Conservation (phyloP, 2,329 filamentous ascomycete genomes). For the Scedosporium boydii region DNA sequence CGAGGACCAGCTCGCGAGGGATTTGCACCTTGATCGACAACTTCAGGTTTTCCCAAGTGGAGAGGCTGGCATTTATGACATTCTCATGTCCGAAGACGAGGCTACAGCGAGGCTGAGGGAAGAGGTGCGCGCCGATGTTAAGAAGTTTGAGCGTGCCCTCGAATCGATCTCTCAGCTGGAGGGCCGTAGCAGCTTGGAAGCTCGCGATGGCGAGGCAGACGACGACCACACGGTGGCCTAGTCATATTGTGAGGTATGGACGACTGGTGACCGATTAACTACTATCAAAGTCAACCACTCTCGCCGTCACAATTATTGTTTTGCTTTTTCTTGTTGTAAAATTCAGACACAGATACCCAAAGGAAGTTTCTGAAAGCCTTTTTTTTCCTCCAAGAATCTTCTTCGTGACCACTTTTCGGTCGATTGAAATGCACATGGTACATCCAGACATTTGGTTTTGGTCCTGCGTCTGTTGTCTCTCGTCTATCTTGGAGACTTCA, state of each 20-base stretch:
- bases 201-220: not conserved
- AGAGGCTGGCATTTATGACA: conserved; percentile 23
- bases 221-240: not conserved
- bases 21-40: conserved; percentile 31
- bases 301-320: not conserved
- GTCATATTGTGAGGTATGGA: not conserved
- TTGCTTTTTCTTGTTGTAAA: not conserved
- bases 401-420: too few species aligned
- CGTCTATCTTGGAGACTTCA: too few species aligned
- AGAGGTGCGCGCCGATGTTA: conserved; percentile 30
- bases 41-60: conserved; percentile 28
- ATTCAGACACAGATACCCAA: too few species aligned
- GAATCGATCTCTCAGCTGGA: conserved; percentile 26
- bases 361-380: too few species aligned
- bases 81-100: conserved; percentile 39
- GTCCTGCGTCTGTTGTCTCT: too few species aligned
- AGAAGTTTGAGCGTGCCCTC: conserved; percentile 37
- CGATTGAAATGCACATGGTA: too few species aligned
- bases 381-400: too few species aligned
- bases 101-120: conserved; percentile 30
- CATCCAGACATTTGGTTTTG: too few species aligned
- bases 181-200: conserved; percentile 3
- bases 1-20: conserved; percentile 21
- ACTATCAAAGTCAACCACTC: not conserved
- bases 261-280: not conserved